A percentile compares a stretch with the other conserved stretches of the same genome.
Evolutionary conservation across 495 filamentous ascomycete species (phyloP).

Genomic region (Xylaria nigripes): DNA sequence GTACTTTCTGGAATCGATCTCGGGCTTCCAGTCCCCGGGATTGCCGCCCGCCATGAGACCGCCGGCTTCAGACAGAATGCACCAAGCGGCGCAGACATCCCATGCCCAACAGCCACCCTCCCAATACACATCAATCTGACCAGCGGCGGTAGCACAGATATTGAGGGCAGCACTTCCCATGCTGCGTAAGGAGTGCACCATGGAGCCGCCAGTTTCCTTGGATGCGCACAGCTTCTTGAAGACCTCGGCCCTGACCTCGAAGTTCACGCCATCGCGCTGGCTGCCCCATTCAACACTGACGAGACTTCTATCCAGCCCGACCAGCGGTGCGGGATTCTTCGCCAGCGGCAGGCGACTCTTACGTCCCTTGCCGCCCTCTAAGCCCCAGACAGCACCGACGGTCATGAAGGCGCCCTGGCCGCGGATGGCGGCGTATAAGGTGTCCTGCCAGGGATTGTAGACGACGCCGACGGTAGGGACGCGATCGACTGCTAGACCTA

Average conservation of each 20-base stretch:
- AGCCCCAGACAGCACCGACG: slow-evolving; percentile 27
- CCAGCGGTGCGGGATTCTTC: slow-evolving; percentile 45
- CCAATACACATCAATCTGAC: slow-evolving; percentile 80
- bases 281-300: slow-evolving; percentile 73
- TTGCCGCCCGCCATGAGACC: slow-evolving; percentile 74
- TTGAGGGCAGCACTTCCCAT: slow-evolving; percentile 80
- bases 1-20: slow-evolving; percentile 70
- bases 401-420: slow-evolving; percentile 60
- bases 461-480: slow-evolving; percentile 68
- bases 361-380: slow-evolving; percentile 19
- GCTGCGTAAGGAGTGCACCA: slow-evolving; percentile 73
- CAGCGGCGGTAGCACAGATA: slow-evolving; percentile 69
- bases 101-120: slow-evolving; percentile 92
- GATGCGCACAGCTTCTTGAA: slow-evolving; percentile 60
- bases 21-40: slow-evolving; percentile 64
- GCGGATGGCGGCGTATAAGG: slow-evolving; percentile 61
- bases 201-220: slow-evolving; percentile 58
- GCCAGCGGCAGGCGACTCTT: slow-evolving; percentile 45
- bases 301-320: slow-evolving; percentile 51
- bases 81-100: slow-evolving; percentile 91
- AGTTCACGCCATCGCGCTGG: slow-evolving; percentile 67
- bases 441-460: slow-evolving; percentile 69
- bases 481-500: slow-evolving; percentile 61
- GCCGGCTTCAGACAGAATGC: slow-evolving; percentile 76
- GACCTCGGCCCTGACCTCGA: slow-evolving; percentile 59